Evolutionary conservation across 306 rosid species (phyloP).

Genomic region (Ceratonia siliqua): DNA sequence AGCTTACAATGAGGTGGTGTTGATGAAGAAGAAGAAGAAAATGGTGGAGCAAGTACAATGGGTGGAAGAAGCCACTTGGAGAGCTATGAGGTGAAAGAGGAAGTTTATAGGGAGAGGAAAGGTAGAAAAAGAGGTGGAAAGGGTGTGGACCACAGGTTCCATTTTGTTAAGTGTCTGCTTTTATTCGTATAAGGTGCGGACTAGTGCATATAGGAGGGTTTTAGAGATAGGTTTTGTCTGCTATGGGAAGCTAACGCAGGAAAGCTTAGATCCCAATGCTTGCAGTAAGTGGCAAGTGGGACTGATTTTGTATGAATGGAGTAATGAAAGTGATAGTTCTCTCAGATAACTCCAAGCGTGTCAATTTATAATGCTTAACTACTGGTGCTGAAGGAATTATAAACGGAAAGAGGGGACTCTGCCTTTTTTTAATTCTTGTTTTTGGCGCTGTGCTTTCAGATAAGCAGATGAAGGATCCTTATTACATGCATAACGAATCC

Average conservation of each 20-base stretch:
- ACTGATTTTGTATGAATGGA: constrained; percentile 37
- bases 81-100: constrained; percentile 40
- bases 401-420: constrained; percentile 23
- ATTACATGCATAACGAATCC: constrained; percentile 29
- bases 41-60: constrained; percentile 16
- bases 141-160: constrained; percentile 62
- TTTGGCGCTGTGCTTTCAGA: constrained; percentile 24
- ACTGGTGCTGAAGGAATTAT: constrained; percentile 37
- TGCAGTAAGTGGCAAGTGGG: constrained; percentile 29
- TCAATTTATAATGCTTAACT: constrained; percentile 24
- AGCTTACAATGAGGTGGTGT: constrained; percentile 1
- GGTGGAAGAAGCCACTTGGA: constrained; percentile 38
- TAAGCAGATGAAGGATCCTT: constrained; percentile 31
- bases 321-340: constrained; percentile 39
- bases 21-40: not conserved
- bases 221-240: constrained; percentile 32
- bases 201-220: constrained; percentile 24
- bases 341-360: constrained; percentile 24
- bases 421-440: constrained; percentile 33
- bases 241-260: constrained; percentile 28
- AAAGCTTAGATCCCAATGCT: constrained; percentile 36
- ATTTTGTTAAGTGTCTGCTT: constrained; percentile 40
- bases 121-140: constrained; percentile 38
- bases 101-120: constrained; percentile 42
- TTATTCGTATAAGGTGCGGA: constrained; percentile 23